phyloP scores from a whole-genome alignment of 2,329 filamentous ascomycete genomes.

The Pseudogymnoascus sp. region DNA sequence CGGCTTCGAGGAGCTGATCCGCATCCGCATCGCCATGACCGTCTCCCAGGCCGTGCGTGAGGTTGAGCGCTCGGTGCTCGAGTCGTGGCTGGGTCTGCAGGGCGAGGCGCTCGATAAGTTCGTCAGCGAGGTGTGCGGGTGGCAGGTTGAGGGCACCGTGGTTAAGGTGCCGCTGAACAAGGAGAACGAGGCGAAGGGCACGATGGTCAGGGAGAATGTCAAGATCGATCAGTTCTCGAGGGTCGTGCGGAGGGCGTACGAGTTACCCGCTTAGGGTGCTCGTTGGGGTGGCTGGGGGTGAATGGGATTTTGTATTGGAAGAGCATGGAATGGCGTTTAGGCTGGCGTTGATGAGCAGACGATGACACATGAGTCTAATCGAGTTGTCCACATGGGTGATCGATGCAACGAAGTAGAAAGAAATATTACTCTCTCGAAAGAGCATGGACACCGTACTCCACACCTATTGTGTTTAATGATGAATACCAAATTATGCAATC shows the following conservation, averaged over 20 bases:
- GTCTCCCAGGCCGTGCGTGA: constrained; percentile 75
- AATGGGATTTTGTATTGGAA: constrained; percentile 3
- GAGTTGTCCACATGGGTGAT: constrained; percentile 4
- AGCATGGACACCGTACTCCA: constrained; percentile 1
- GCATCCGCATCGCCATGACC: constrained; percentile 80
- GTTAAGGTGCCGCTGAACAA: constrained; percentile 84
- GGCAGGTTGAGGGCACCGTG: constrained; percentile 59
- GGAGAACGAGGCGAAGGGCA: constrained; percentile 95
- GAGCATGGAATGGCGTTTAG: constrained; percentile 7
- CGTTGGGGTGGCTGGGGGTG: background rate
- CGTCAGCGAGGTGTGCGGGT: constrained; percentile 76
- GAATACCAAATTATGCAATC: background rate
- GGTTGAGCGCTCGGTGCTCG: constrained; percentile 59
- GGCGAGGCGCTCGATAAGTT: constrained; percentile 67
- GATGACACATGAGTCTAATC: constrained; percentile 7
- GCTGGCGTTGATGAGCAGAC: constrained; percentile 2
- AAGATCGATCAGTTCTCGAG: constrained; percentile 79
- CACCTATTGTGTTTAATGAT: constrained; percentile 5
- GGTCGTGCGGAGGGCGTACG: constrained; percentile 77
- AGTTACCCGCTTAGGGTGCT: constrained; percentile 58
- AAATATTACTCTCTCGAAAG: constrained; percentile 8
- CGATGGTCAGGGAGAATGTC: constrained; percentile 91
- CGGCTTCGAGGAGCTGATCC: constrained; percentile 91
- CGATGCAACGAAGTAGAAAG: constrained; percentile 8
- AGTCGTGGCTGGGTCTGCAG: constrained; percentile 69